Conservation (phyloP, 2,329 filamentous ascomycete genomes). For the Ophiostoma populinum region DNA sequence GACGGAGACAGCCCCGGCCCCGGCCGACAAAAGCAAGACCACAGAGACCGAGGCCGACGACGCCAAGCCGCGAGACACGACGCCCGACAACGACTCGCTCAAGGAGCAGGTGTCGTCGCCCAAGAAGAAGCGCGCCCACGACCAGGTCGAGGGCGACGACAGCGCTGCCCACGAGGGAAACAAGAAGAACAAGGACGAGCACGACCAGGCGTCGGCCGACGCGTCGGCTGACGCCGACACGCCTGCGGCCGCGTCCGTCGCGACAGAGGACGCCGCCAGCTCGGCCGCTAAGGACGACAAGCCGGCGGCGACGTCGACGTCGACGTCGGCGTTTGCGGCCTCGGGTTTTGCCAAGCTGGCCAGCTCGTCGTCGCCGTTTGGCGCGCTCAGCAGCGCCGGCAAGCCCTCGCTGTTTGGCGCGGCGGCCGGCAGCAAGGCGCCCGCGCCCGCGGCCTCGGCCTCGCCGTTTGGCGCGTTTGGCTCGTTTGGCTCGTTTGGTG, state of each 20-base stretch:
- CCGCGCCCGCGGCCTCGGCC: slow-evolving; percentile 18
- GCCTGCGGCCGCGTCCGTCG: too few species aligned
- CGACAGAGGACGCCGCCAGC: too few species aligned
- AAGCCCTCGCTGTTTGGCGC: slow-evolving; percentile 34
- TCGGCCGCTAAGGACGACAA: too few species aligned
- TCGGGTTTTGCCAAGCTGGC: slow-evolving; percentile 54
- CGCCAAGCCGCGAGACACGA: slow-evolving; percentile 7
- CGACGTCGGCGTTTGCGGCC: slow-evolving; percentile 42
- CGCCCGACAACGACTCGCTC: slow-evolving; percentile 18
- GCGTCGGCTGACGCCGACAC: too few species aligned
- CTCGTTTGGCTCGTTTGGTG: too few species aligned
- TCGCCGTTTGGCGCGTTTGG: slow-evolving; percentile 21
- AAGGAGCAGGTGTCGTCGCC: slow-evolving; percentile 39
- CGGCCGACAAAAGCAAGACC: too few species aligned
- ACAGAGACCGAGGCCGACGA: slow-evolving; percentile 13
- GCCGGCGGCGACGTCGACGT: neutral
- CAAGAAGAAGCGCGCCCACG: slow-evolving; percentile 48
- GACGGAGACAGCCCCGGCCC: too few species aligned
- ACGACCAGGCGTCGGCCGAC: slow-evolving; percentile 8
- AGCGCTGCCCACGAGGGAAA: slow-evolving; percentile 20
- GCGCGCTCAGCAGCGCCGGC: slow-evolving; percentile 28
- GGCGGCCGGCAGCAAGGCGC: slow-evolving; percentile 4
- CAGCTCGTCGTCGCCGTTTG: slow-evolving; percentile 46
- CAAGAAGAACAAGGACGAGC: slow-evolving; percentile 23
- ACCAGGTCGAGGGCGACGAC: slow-evolving; percentile 32